A percentile compares a stretch with the other conserved stretches of the same genome.
Conservation (phyloP, 805 yeast genomes). For the Lachancea cidri region DNA sequence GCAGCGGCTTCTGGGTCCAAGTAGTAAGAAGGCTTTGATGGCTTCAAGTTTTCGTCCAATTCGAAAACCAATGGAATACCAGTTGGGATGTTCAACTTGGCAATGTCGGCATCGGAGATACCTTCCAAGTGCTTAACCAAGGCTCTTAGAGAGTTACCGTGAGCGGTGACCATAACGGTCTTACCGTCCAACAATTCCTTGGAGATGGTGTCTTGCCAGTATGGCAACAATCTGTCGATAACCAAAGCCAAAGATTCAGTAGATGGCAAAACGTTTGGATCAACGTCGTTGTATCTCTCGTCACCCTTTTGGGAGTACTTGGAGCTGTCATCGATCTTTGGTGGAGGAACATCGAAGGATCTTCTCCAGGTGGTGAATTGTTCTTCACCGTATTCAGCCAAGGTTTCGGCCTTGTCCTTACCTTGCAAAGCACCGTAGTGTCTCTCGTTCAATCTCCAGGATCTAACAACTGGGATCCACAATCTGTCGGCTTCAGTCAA, state of each 20-base stretch:
- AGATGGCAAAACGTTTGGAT: constrained; percentile 82
- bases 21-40: constrained; percentile 91
- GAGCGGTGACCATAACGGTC: constrained; percentile 92
- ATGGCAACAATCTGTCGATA: constrained; percentile 93
- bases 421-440: constrained; percentile 99
- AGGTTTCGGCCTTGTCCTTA: constrained; percentile 92
- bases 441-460: constrained; percentile 98
- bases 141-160: constrained; percentile 97
- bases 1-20: constrained; percentile 99
- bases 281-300: constrained; percentile 76
- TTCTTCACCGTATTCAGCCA: constrained; percentile 82
- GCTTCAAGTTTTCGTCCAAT: constrained; percentile 79
- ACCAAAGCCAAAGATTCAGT: constrained; percentile 94
- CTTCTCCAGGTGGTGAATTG: constrained; percentile 97
- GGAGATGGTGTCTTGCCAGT: constrained; percentile 92
- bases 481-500: constrained; percentile 82
- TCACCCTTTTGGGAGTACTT: constrained; percentile 84
- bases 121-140: constrained; percentile 92
- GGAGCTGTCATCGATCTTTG: constrained; percentile 70
- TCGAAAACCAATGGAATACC: constrained; percentile 98
- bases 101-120: constrained; percentile 87
- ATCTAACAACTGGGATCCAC: constrained; percentile 86
- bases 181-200: constrained; percentile 78
- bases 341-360: constrained; percentile 95
- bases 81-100: constrained; percentile 94